Evolutionary conservation across 495 filamentous ascomycete genomes (phyloP), one percentile per base, ranked within the genome.

Genomic region (Xylaria flabelliformis): DNA sequence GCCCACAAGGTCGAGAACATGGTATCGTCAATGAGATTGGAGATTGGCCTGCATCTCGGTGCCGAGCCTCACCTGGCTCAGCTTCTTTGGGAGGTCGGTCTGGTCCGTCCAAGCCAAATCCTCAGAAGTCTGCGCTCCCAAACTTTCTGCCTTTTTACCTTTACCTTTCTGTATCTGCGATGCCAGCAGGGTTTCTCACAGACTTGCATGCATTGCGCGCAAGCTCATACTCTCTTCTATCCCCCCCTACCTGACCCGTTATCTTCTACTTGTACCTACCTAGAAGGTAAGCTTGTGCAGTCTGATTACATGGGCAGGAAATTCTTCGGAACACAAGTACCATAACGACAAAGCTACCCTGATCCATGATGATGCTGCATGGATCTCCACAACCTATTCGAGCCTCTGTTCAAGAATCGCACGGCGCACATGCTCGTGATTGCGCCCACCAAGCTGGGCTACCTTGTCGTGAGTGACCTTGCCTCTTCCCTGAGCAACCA

Each of bases 311-410:
- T 13, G 44, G 44, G 44, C 13, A 48, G 13, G 5, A 48, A 17
- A 19, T 15, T 48, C 15, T 15, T 19, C 19, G 46, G n/a, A 21
- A 46, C 13, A 42, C 4, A 46, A 17, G 42, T 46, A 50, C 46
- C 50, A 32, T 8, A 13, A 13, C 17, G n/a, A 39, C 34, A 32
- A 32, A 66, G 46, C 46, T 66, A 46, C 64, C 64, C 64, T 32
- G 64, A 46, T 53, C 64, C 44, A 39, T 50, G 64, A 24, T 29
- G 26, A 29, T 10, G 19, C 26, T 66, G 64, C 64, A 66, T 36
- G 48, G 44, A 66, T 66, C 64, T 66, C 64, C 64, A 5, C 64
- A 46, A 53, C 48, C 64, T 66, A 32, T 39, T 61, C 58, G 58
- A 61, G 58, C 53, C n/a, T 56, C 53, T 21, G 10, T 64, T 64